Base-by-base conservation (phyloP, 2,329 filamentous ascomycete genomes). In the Neoascochyta sp. region DNA sequence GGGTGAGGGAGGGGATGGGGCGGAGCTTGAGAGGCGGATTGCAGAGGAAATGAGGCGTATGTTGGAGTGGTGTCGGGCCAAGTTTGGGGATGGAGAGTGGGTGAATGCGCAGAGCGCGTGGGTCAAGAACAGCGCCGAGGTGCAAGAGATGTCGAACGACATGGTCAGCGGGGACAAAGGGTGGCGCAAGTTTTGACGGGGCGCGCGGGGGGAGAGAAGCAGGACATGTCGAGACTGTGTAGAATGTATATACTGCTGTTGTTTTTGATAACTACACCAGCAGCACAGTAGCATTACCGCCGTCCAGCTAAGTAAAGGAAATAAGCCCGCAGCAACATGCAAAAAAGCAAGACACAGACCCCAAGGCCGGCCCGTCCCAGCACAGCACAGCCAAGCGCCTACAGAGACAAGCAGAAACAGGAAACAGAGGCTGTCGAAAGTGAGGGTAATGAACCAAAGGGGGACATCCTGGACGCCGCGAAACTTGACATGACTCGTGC, bases 111-210 rank as follows among this genome's bases (percentile, higher is more conserved):
- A 48, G 4, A 32, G 36, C 12, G 63, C 59, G 13, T 72, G 66
- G 64, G 64, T 66, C 7, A 59, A 57, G 54, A 63, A 63, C 27
- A 50, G 53, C 16, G 51, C 54, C 39, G 62, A 68, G 36, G 53
- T 66, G 13, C 59, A 54, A 34, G 52, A 65, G 43, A 64, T 65
- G 22, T 64, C 61, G 4, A 45, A 63, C 30, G 57, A 61, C 30
- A 69, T 70, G 66, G 57, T 69, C 3, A 67, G 58, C 37, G 65
- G 65, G 7, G 66, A 61, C 2, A 61, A 66, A 30, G 69, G 68
- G 7, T 65, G 56, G 44, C 53, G 69, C 39, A 52, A 67, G 27
- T 72, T 73, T 38, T 72, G 47, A 63, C 11, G 21, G 7, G 29
- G 13, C 5, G 8, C 43, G 43, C 44, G 60, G 29, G 18, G 22